Percentiles rank a stretch among this genome's conserved stretches.
These are phyloP conservation scores for Huntiella moniliformis DNA, from an alignment of 2,329 filamentous ascomycete species.

Conservation along the genomic window DNA sequence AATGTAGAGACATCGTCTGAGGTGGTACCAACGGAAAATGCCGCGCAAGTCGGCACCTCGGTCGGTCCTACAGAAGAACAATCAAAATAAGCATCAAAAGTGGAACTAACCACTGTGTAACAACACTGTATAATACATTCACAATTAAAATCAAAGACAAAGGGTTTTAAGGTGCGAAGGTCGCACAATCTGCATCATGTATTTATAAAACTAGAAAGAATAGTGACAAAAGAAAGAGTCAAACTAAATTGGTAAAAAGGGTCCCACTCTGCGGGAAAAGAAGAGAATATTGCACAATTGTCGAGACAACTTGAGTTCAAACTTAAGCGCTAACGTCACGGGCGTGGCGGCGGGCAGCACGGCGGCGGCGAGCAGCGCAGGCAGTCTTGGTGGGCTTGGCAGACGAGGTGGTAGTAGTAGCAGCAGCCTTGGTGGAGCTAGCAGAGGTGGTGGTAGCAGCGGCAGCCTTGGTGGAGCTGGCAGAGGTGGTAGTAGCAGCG, in stretches of 20 bases:
- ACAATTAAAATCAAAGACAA: too few species aligned
- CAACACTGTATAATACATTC: too few species aligned
- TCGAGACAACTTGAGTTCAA: too few species aligned
- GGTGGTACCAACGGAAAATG: too few species aligned
- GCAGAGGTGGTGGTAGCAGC: neutral
- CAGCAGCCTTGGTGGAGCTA: neutral
- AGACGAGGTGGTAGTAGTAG: neutral
- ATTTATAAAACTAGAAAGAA: neutral
- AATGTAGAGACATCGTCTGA: too few species aligned
- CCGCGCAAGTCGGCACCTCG: too few species aligned
- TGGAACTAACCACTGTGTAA: too few species aligned
- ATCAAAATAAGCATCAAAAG: too few species aligned
- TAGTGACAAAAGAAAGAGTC: neutral
- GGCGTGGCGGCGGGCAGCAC: conserved; percentile 6
- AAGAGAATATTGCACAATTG: neutral
- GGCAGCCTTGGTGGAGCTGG: neutral
- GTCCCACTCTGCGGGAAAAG: neutral
- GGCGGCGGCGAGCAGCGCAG: conserved; percentile 1
- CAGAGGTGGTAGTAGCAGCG: neutral
- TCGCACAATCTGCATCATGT: too few species aligned
- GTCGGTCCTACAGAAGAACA: too few species aligned
- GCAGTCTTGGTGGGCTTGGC: conserved; percentile 2
- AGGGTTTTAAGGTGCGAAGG: too few species aligned
- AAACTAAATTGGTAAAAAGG: neutral
- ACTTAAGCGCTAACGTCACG: neutral